phyloP scores from a whole-genome alignment of 306 rosid species.

The Pterocarpus macrocarpus region DNA sequence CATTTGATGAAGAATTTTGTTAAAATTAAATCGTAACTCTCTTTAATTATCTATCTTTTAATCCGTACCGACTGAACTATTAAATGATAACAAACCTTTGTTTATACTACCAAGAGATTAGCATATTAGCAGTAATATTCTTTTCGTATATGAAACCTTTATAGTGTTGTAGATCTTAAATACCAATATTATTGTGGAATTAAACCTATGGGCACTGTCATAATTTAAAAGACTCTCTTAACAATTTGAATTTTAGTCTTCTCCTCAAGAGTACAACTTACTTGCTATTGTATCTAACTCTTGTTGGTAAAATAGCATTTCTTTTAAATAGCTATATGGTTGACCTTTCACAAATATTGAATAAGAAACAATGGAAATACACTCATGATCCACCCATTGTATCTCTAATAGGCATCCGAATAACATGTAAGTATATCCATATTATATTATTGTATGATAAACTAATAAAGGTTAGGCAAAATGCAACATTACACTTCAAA shows the following conservation, averaged over 20 bases:
- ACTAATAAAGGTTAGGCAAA: neutral
- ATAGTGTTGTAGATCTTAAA: neutral
- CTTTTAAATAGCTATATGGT: neutral
- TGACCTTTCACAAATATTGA: conserved; percentile 14
- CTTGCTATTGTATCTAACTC: too few species aligned
- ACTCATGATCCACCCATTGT: neutral
- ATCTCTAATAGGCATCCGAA: too few species aligned
- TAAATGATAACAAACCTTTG: neutral
- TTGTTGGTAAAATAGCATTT: neutral
- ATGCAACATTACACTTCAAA: too few species aligned
- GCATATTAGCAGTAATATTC: neutral
- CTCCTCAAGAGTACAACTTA: too few species aligned
- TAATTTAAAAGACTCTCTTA: too few species aligned
- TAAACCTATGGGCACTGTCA: too few species aligned
- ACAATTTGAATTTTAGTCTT: too few species aligned
- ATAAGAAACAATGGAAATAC: neutral
- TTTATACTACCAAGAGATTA: neutral
- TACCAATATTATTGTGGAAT: too few species aligned
- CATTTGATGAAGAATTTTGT: too few species aligned
- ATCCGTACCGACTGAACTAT: too few species aligned
- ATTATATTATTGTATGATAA: neutral
- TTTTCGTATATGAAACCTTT: conserved; percentile 9
- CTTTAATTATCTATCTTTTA: too few species aligned
- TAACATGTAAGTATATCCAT: neutral
- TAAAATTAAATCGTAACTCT: too few species aligned